These are phyloP conservation scores for Rubia tinctorum DNA, from an alignment of 305 asterid genomes.

Conservation along the genomic window DNA sequence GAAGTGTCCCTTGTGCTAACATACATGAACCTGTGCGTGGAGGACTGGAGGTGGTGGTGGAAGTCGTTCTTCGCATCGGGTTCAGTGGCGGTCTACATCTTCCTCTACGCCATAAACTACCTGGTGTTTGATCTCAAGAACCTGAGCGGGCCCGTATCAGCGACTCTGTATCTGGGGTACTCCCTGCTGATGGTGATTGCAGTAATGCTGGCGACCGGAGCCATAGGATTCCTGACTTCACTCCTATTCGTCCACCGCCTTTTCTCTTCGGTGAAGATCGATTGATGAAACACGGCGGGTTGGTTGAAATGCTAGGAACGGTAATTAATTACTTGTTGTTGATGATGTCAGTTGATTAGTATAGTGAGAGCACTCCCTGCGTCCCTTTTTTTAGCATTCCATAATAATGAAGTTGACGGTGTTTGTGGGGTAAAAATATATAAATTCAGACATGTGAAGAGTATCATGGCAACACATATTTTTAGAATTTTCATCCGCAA, in stretches of 20 bases:
- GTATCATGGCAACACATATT: too few relatives aligned
- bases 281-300: too few relatives aligned
- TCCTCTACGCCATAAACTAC: constrained; percentile 36
- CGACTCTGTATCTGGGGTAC: constrained; percentile 42
- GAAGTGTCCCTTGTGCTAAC: constrained; percentile 46
- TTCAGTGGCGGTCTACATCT: constrained; percentile 41
- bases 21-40: constrained; percentile 47
- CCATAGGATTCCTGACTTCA: constrained; percentile 29
- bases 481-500: too few relatives aligned
- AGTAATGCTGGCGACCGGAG: constrained; percentile 29
- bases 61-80: constrained; percentile 46
- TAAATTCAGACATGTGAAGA: too few relatives aligned
- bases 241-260: constrained; percentile 28
- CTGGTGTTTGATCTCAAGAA: constrained; percentile 41
- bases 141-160: constrained; percentile 40
- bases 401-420: too few relatives aligned
- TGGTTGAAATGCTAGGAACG: too few relatives aligned
- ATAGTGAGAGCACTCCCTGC: too few relatives aligned
- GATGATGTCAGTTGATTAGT: too few relatives aligned
- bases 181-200: constrained; percentile 41
- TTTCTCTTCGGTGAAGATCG: constrained; percentile 34
- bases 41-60: constrained; percentile 56
- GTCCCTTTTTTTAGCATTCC: too few relatives aligned
- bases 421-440: too few relatives aligned
- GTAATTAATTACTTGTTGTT: too few relatives aligned